Evolutionary conservation across 495 filamentous ascomycete genomes (phyloP), one percentile per base, ranked within the genome.

Genomic region (Opeltia flavorubescens): DNA sequence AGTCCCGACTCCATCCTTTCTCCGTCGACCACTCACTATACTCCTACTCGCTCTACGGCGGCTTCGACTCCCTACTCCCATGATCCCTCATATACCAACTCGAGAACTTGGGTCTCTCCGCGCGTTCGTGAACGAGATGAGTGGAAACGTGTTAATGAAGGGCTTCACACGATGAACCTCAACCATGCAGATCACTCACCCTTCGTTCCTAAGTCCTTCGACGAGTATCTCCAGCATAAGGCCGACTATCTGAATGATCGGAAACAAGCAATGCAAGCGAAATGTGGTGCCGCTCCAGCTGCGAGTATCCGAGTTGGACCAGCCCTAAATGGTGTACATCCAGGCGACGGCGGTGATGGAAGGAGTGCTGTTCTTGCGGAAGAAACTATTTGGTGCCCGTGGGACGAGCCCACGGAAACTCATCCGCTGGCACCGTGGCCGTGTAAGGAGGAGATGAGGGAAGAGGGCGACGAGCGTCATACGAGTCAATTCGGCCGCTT

Each of bases 381-480:
- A 18, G 20, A 28, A 28, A 55, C 59, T 0, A 59, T 62, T 7
- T 64, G 61, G 61, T 43, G 40, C 11, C 47, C 9, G 3, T 41
- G 34, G 27, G 48, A 46, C n/a, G 27, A 35, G 33, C 23, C 49
- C 24, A 45, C 47, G 0, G 31, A 33, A 7, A 29, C 46, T 3
- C 49, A 53, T 29, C 44, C 47, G 18, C 48, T 48, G 31, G 52
- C 61, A 5, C 45, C 50, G 1, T 64, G 61, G 61, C 61, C 61
- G 2, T 35, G 35, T 23, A 27, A 26, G 12, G 56, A 54, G 28
- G 61, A 64, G 43, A 50, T 59, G 46, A 54, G 54, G 43, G 58
- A 62, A 26, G 61, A 64, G 41, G 61, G 60, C 15, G 50, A 61
- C 25, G 49, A 61, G 30, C 49, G 61, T n/a, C 47, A 48, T 12